Conservation (phyloP, 345 rosid species). For the Linum tenue region DNA sequence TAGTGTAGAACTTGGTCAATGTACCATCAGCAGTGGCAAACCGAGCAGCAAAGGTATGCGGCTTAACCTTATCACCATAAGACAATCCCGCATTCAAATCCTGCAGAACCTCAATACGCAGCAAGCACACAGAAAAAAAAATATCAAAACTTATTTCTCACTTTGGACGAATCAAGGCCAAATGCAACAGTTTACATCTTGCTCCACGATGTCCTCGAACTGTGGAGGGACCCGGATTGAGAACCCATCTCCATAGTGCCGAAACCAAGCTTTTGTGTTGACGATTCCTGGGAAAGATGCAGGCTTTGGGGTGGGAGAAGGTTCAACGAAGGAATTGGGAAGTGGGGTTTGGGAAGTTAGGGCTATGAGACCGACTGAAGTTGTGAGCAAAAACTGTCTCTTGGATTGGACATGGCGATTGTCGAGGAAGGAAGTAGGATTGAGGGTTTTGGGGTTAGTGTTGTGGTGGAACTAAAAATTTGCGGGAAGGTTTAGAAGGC, state of each 20-base stretch:
- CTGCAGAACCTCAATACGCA: conserved; percentile 22
- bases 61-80: conserved; percentile 90
- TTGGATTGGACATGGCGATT: conserved; percentile 28
- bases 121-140: too few species aligned
- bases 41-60: conserved; percentile 71
- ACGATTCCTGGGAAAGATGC: conserved; percentile 47
- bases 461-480: conserved; percentile 14
- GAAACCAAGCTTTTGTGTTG: conserved; percentile 79
- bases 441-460: conserved; percentile 9
- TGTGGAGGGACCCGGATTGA: conserved; percentile 81
- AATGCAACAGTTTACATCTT: conserved; percentile 38
- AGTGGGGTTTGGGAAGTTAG: conserved; percentile 35
- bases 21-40: conserved; percentile 83
- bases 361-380: conserved; percentile 35
- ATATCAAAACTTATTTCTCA: too few species aligned
- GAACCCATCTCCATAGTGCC: conserved; percentile 77
- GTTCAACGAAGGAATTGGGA: conserved; percentile 41
- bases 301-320: conserved; percentile 37
- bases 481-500: too few species aligned
- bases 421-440: conserved; percentile 10
- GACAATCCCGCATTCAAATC: conserved; percentile 78
- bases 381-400: conserved; percentile 44
- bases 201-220: conserved; percentile 75
- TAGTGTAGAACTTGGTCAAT: not conserved
- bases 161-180: not conserved